These are phyloP conservation scores for Triangularia verruculosa DNA, from an alignment of 2,329 filamentous ascomycete species.

Conservation along the genomic window DNA sequence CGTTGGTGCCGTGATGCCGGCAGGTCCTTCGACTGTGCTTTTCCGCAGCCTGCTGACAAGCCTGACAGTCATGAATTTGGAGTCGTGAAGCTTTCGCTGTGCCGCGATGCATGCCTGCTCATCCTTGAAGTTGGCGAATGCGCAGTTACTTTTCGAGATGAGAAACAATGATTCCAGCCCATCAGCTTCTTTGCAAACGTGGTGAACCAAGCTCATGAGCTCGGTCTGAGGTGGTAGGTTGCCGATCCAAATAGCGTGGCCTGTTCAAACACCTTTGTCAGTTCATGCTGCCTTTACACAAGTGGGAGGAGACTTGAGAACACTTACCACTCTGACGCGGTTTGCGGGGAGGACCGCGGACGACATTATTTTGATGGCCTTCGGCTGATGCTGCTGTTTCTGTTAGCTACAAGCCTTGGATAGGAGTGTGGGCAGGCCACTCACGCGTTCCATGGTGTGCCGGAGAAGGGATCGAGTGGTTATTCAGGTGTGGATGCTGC, in stretches of 20 bases:
- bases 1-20: slow-evolving; percentile 51
- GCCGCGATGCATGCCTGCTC: slow-evolving; percentile 72
- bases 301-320: not conserved
- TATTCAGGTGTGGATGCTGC: slow-evolving; percentile 17
- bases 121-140: slow-evolving; percentile 91
- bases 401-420: not conserved
- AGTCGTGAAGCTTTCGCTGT: slow-evolving; percentile 84
- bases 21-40: slow-evolving; percentile 45
- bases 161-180: slow-evolving; percentile 87
- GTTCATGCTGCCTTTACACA: not conserved
- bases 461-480: slow-evolving; percentile 14
- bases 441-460: not conserved
- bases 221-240: slow-evolving; percentile 84
- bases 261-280: slow-evolving; percentile 40
- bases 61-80: slow-evolving; percentile 78
- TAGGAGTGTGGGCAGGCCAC: not conserved
- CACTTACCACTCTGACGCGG: slow-evolving; percentile 60
- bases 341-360: slow-evolving; percentile 54
- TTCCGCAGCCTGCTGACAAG: slow-evolving; percentile 80
- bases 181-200: slow-evolving; percentile 77
- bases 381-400: slow-evolving; percentile 24
- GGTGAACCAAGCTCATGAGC: slow-evolving; percentile 80
- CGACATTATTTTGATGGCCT: slow-evolving; percentile 38
- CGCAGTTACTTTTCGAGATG: slow-evolving; percentile 96
- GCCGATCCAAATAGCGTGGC: slow-evolving; percentile 92